Percentiles rank a stretch among this genome's conserved stretches.
Evolutionary conservation across 2,329 filamentous ascomycete genomes (phyloP).

Genomic region (Aspergillus proliferans): DNA sequence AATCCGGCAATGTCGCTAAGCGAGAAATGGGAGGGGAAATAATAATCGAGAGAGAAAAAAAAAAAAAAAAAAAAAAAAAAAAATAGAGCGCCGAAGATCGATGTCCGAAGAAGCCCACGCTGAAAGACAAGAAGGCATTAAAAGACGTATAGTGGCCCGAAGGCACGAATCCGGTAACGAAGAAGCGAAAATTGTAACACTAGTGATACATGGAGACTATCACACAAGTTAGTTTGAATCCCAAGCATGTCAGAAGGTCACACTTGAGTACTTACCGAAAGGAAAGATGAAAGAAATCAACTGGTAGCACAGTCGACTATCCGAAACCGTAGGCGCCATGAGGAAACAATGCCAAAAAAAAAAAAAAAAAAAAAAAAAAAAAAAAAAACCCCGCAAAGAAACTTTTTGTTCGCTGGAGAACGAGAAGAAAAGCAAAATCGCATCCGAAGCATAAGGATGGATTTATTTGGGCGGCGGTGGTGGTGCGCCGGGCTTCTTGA

Average conservation of each 20-base stretch:
- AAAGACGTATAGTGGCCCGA: neutral
- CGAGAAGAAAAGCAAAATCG: slow-evolving; percentile 10
- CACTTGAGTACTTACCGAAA: neutral
- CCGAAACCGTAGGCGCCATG: neutral
- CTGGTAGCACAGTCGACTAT: neutral
- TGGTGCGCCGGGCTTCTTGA: slow-evolving; percentile 42
- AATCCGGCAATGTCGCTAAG: too few species aligned
- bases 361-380: neutral
- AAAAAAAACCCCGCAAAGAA: neutral
- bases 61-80: neutral
- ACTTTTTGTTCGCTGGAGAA: slow-evolving; percentile 19
- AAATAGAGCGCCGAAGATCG: neutral
- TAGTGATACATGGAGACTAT: slow-evolving; percentile 5
- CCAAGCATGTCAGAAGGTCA: neutral
- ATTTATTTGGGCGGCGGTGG: slow-evolving; percentile 39
- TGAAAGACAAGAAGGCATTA: slow-evolving; percentile 1
- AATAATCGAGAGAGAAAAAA: neutral
- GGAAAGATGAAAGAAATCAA: neutral
- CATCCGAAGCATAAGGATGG: slow-evolving; percentile 1
- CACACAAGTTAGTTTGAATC: neutral
- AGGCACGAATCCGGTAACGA: neutral
- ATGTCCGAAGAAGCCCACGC: neutral
- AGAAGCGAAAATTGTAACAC: slow-evolving; percentile 5
- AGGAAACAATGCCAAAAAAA: neutral
- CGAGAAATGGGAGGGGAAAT: neutral